Evolutionary conservation across 768 basidiomycete genomes (phyloP).

Genomic region (Phanerodontia chrysosporium): DNA sequence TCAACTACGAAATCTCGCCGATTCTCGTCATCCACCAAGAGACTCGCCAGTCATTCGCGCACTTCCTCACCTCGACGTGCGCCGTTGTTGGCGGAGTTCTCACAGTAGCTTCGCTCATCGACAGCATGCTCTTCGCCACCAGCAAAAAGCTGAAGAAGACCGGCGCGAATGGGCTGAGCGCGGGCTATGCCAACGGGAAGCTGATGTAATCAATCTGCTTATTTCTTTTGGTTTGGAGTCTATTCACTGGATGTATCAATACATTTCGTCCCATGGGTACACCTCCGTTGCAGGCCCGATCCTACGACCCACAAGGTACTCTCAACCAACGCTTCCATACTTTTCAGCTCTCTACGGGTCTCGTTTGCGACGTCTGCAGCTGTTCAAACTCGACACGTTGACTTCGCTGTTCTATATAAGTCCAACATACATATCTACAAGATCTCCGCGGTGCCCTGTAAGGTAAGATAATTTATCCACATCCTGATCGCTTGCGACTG

Average conservation of each 20-base stretch:
- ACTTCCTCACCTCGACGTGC: constrained; percentile 98
- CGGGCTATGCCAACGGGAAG: constrained; percentile 23
- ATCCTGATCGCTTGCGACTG: no score
- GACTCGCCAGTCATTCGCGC: constrained; percentile 90
- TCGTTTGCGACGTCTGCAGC: no score
- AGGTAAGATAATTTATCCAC: no score
- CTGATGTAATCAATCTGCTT: constrained; percentile 18
- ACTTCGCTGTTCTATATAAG: no score
- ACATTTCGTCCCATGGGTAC: not conserved
- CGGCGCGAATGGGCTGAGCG: constrained; percentile 16
- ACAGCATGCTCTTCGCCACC: constrained; percentile 83
- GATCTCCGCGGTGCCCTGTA: no score
- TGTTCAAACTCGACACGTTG: no score
- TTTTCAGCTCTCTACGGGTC: no score
- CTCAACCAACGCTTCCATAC: no score
- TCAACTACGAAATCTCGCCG: constrained; percentile 96
- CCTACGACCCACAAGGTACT: no score
- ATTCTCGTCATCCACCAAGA: constrained; percentile 92
- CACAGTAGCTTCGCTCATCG: constrained; percentile 87
- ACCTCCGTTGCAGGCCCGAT: no score
- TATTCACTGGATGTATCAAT: not conserved
- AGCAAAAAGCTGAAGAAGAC: constrained; percentile 69
- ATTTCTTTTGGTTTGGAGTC: not conserved
- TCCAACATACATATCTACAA: no score
- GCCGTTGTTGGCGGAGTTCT: constrained; percentile 97